Evolutionary conservation across 805 yeast genomes (phyloP).

Genomic region (Priceomyces carsonii): DNA sequence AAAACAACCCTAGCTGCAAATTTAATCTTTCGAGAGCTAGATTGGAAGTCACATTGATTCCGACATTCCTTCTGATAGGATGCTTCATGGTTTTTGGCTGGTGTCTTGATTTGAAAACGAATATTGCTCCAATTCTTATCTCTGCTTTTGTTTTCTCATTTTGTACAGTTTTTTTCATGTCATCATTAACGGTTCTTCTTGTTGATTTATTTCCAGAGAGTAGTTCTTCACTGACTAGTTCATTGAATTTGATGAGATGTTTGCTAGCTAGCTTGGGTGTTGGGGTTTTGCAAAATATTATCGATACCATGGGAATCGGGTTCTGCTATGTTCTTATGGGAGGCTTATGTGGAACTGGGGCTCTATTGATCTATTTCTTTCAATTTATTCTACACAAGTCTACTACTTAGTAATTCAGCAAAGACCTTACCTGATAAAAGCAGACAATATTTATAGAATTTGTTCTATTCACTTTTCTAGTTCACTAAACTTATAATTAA

Average conservation of each 20-base stretch:
- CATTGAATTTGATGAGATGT: constrained; percentile 71
- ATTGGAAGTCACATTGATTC: constrained; percentile 37
- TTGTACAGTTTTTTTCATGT: constrained; percentile 54
- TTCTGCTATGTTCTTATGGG: constrained; percentile 75
- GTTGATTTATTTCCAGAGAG: constrained; percentile 71
- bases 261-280: constrained; percentile 64
- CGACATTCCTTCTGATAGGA: constrained; percentile 42
- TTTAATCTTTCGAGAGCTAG: constrained; percentile 58
- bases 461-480: too few relatives aligned
- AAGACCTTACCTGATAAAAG: too few relatives aligned
- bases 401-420: too few relatives aligned
- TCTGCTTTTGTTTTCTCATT: constrained; percentile 55
- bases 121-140: constrained; percentile 54
- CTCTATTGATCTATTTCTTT: too few relatives aligned
- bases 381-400: too few relatives aligned
- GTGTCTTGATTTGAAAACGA: constrained; percentile 52
- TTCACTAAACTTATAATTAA: too few relatives aligned
- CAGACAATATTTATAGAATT: too few relatives aligned
- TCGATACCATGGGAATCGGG: constrained; percentile 55
- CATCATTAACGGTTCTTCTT: constrained; percentile 59
- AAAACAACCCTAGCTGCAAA: constrained; percentile 15
- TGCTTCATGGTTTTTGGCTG: constrained; percentile 64
- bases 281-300: constrained; percentile 65
- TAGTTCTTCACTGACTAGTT: constrained; percentile 69
- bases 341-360: constrained; percentile 43